Conservation (phyloP, 331 rosid genomes). For the Phaseolus coccineus region DNA sequence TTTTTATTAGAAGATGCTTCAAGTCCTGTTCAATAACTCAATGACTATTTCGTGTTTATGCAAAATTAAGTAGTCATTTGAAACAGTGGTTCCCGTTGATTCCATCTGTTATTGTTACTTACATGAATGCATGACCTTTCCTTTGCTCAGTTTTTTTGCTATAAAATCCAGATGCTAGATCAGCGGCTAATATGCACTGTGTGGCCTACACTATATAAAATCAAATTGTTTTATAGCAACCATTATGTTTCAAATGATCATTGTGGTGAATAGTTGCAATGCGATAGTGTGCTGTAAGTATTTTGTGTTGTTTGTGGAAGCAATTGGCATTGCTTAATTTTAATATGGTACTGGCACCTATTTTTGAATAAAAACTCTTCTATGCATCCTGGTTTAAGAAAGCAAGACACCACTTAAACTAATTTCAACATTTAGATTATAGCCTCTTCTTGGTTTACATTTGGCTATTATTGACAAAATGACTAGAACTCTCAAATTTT, state of each 20-base stretch:
- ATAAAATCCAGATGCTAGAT: slow-evolving; percentile 2
- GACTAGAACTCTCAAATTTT: background rate
- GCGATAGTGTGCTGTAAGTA: background rate
- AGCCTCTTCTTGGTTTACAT: background rate
- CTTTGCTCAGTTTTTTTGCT: background rate
- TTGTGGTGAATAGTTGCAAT: slow-evolving; percentile 20
- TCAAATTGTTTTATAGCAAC: background rate
- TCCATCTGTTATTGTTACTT: slow-evolving; percentile 15
- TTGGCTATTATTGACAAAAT: background rate
- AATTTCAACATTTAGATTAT: background rate
- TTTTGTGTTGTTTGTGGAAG: slow-evolving; percentile 5
- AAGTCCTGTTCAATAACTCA: slow-evolving; percentile 13
- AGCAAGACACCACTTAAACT: background rate
- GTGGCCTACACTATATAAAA: slow-evolving; percentile 16
- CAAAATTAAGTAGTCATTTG: background rate
- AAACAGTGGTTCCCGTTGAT: background rate
- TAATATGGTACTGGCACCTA: background rate
- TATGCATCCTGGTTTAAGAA: slow-evolving; percentile 7
- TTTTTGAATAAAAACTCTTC: background rate
- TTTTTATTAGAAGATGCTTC: slow-evolving; percentile 27
- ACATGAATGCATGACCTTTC: background rate
- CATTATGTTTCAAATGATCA: background rate
- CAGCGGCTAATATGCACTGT: slow-evolving; percentile 10
- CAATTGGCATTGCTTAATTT: slow-evolving; percentile 10
- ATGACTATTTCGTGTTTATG: slow-evolving; percentile 5